These are phyloP conservation scores for Annulohypoxylon nitens DNA, from an alignment of 495 filamentous ascomycete genomes.

Conservation along the genomic window DNA sequence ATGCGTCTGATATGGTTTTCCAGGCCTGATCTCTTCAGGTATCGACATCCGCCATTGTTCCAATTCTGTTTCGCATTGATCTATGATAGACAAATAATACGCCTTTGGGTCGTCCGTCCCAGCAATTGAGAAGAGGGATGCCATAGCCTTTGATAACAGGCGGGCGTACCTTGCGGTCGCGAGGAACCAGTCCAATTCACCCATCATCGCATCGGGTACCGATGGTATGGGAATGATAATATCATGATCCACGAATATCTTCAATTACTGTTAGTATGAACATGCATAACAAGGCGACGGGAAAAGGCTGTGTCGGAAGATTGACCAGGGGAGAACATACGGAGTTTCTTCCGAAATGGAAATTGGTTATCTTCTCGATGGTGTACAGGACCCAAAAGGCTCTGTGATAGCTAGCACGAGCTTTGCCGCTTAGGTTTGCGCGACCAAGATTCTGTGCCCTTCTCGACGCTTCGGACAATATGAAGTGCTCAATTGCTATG, in stretches of 20 bases:
- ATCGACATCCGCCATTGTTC: constrained; percentile 52
- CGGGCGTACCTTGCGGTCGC: constrained; percentile 46
- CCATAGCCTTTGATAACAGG: constrained; percentile 51
- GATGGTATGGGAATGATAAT: constrained; percentile 53
- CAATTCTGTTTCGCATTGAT: constrained; percentile 46
- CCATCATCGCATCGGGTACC: constrained; percentile 46
- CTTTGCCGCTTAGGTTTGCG: constrained; percentile 33
- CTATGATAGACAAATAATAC: constrained; percentile 44
- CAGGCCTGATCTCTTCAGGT: constrained; percentile 48
- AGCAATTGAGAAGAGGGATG: constrained; percentile 52
- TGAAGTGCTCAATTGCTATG: constrained; percentile 51
- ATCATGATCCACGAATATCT: constrained; percentile 49
- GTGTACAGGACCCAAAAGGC: constrained; percentile 57
- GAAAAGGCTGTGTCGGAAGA: neutral
- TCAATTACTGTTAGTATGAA: neutral
- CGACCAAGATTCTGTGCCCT: constrained; percentile 50
- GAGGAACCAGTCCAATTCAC: constrained; percentile 54
- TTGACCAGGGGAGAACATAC: constrained; percentile 35
- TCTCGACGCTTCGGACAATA: constrained; percentile 49
- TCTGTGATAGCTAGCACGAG: constrained; percentile 30
- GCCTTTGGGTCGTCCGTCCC: constrained; percentile 46
- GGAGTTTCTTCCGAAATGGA: constrained; percentile 50
- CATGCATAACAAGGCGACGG: neutral
- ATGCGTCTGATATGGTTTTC: constrained; percentile 29
- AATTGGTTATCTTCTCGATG: constrained; percentile 53